Base-by-base conservation (phyloP, 306 rosid species). In the Hylodesmum podocarpum region DNA sequence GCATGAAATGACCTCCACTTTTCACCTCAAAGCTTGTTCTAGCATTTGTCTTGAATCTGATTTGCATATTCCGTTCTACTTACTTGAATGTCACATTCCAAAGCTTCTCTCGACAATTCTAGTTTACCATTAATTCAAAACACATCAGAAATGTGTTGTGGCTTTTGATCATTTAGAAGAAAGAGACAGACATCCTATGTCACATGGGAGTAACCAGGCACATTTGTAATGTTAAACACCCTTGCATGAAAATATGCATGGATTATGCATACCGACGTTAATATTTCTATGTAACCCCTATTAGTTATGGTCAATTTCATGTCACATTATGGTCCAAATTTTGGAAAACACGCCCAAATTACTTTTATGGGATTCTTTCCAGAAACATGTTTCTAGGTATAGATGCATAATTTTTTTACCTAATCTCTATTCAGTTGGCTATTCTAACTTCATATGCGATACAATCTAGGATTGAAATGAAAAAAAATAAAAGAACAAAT, bases 51-150 rank as follows among this genome's bases (percentile, higher is more conserved):
- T 5, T 44, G 36, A 74, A 61, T 27, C 49, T 43, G 11, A 34
- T 41, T 29, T 74, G 47, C 70, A 61, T 14, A 29, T 44, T 46
- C 6, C 18, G 34, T 12, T 57, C 57, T 58, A 16, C 22, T 9
- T 16, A 73, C 27, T 53, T 12, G 36, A 24, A 55, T 24, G 40
- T 73, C 33, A 18, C 8, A 58, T 12, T 47, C 28, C 3, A 59
- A 39, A 28, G 57, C 31, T 57, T 40, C 28, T 28, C 15, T 40
- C 44, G 29, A 3, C 63, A 58, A 19, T 16, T 29, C 19, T 6
- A 27, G 57, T 73, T 41, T 25, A n/a, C 69, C 78, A 27, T 25
- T 39, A 40, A 68, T 36, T 29, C 57, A 55, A 66, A 79, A 64
- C 36, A 51, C 41, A 43, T 34, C 3, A 53, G 12, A 79, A 72